Percentiles rank a stretch among this genome's conserved stretches.
Conservation (phyloP, 2,329 filamentous ascomycete species). For the Balansia obtecta region DNA sequence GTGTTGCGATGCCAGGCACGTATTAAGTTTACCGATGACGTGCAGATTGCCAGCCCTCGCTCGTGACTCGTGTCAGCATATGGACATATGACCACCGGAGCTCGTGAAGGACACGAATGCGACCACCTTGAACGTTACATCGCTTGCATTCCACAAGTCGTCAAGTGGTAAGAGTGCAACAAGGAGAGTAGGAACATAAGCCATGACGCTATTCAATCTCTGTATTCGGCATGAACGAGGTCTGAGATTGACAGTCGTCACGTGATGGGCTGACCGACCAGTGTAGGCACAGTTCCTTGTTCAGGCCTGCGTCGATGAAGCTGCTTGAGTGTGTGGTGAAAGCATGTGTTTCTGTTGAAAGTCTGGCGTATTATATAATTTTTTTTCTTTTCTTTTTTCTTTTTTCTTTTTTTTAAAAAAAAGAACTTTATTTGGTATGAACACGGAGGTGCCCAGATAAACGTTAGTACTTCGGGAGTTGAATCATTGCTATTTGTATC, state of each 20-base stretch:
- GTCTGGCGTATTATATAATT: no score
- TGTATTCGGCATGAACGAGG: background rate
- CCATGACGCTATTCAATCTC: background rate
- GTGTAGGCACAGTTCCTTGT: background rate
- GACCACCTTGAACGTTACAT: background rate
- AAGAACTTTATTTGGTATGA: no score
- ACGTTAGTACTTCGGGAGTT: background rate
- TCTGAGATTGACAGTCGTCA: background rate
- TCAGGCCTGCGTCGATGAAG: background rate
- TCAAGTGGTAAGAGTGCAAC: background rate
- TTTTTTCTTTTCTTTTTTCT: no score
- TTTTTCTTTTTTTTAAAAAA: no score
- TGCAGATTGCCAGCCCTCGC: background rate
- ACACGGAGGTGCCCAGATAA: no score
- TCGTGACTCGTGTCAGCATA: background rate
- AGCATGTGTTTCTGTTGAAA: no score
- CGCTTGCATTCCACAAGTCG: background rate
- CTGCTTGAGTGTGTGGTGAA: no score
- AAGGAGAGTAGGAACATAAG: background rate
- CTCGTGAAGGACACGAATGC: background rate
- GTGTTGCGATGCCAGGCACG: background rate
- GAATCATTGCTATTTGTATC: constrained; percentile 12
- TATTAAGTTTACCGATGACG: background rate
- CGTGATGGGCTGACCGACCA: background rate
- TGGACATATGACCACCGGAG: background rate